A percentile compares a stretch with the other conserved stretches of the same genome.
Conservation (phyloP, 129 eudicot genomes). For the Helichrysum umbraculigerum region DNA sequence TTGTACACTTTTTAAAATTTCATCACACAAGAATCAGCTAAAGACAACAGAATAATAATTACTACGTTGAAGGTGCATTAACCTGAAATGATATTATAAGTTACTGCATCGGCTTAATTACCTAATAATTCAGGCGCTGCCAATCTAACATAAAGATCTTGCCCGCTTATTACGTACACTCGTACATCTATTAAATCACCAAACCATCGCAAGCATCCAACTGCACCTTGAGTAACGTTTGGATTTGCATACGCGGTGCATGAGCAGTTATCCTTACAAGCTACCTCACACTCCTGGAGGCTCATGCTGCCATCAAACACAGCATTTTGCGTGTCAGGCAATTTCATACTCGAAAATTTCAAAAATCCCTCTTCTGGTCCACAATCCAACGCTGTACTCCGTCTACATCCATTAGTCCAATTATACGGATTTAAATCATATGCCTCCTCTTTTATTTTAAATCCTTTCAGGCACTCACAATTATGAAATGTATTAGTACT, state of each 20-base stretch:
- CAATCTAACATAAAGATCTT: conserved; percentile 38
- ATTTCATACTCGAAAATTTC: conserved; percentile 20
- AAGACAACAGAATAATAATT: neutral
- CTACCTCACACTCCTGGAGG: conserved; percentile 35
- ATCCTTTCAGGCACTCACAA: conserved; percentile 37
- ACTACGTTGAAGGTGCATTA: neutral
- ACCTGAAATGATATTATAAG: neutral
- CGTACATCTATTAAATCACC: conserved; percentile 34
- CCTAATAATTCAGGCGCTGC: conserved; percentile 34
- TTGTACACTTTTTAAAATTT: too few relatives aligned
- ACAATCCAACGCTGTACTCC: conserved; percentile 24
- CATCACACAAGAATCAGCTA: too few relatives aligned
- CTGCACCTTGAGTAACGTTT: conserved; percentile 19
- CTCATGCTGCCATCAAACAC: conserved; percentile 34
- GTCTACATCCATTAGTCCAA: conserved; percentile 41
- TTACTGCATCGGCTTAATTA: neutral
- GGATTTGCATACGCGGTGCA: conserved; percentile 29
- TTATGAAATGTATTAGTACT: conserved; percentile 3
- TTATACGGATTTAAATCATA: conserved; percentile 22
- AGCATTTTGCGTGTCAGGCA: conserved; percentile 37
- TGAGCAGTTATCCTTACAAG: conserved; percentile 32
- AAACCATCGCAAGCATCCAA: conserved; percentile 47
- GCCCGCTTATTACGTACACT: conserved; percentile 5
- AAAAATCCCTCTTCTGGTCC: conserved; percentile 27
- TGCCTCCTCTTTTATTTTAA: conserved; percentile 13